Conservation (phyloP, 352 stramenopile species). For the Pythium monospermum region DNA sequence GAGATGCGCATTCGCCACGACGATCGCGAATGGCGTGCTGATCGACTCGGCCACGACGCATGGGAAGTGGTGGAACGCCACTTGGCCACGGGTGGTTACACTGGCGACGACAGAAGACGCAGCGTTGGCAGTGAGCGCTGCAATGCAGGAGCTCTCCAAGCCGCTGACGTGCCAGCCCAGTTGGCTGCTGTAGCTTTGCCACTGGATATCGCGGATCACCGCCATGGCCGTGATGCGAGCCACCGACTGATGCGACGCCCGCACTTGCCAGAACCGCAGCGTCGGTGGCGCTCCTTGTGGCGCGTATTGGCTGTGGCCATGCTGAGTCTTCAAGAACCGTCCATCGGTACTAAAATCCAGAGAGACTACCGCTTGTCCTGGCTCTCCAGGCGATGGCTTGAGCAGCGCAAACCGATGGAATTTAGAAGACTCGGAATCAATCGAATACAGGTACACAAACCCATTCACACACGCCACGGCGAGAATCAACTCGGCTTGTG, state of each 20-base stretch:
- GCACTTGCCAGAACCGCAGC: conserved; percentile 62
- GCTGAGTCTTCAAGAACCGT: conserved; percentile 50
- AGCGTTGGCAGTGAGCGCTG: conserved; percentile 8
- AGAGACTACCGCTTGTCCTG: conserved; percentile 14
- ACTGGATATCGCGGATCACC: conserved; percentile 40
- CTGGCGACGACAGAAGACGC: conserved; percentile 12
- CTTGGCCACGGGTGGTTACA: conserved; percentile 15
- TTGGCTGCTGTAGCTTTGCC: conserved; percentile 43
- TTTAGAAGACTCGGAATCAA: conserved; percentile 26
- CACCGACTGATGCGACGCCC: conserved; percentile 26
- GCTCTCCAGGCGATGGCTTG: conserved; percentile 33
- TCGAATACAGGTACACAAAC: conserved; percentile 64
- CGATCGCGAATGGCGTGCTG: conserved; percentile 3
- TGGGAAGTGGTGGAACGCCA: conserved; percentile 19
- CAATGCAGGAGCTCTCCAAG: neutral
- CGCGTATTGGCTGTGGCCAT: conserved; percentile 19
- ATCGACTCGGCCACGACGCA: neutral
- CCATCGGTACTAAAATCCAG: conserved; percentile 71
- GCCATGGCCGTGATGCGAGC: conserved; percentile 44
- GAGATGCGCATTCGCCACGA: conserved; percentile 18
- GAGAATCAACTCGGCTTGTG: conserved; percentile 27
- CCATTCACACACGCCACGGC: conserved; percentile 56
- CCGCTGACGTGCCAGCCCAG: conserved; percentile 41
- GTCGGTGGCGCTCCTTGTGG: neutral
- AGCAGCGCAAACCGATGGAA: conserved; percentile 57